Base-by-base conservation (phyloP, 75 land plant species). In the Azolla pinnata region DNA sequence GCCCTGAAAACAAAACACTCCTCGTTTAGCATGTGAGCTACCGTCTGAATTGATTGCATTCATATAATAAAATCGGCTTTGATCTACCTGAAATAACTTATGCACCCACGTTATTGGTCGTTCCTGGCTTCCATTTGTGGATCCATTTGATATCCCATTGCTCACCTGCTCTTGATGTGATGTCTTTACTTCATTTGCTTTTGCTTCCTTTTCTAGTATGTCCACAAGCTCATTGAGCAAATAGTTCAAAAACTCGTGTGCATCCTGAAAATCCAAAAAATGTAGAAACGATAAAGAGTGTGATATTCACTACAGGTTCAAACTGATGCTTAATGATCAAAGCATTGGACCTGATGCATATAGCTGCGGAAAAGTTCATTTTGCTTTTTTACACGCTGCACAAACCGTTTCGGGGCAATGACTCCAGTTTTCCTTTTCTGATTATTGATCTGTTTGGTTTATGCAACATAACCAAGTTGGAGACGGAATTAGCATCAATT, bases 401-500 rank as follows among this genome's bases (percentile, higher is more conserved):
- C 96, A 76, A 92, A 92, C 12, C 96, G 82, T 63, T 83, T 88
- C 17, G 97, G 97, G 24, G 97, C 86, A 75, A 92, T 81, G 20
- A 85, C 87, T 68, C 97, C 97, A n/a, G 97, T 92, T 69, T 88
- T 92, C 79, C 81, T 92, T 80, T 88, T 92, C 66, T 92, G 97
- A 3, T 84, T 85, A 56, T 81, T 92, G 44, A 92, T 92, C 97
- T 92, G 75, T 17, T 23, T 1, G 14, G n/a, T n/a, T n/a, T n/a
- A n/a, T n/a, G n/a, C n/a, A n/a, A n/a, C n/a, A n/a, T n/a, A n/a
- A n/a, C n/a, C n/a, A n/a, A n/a, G n/a, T n/a, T n/a, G n/a, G n/a
- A n/a, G n/a, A n/a, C n/a, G n/a, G n/a, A n/a, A n/a, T n/a, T n/a
- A n/a, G n/a, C n/a, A n/a, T n/a, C n/a, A n/a, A n/a, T n/a, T n/a